Evolutionary conservation across 768 basidiomycete genomes (phyloP).

Genomic region (Chiua virens): DNA sequence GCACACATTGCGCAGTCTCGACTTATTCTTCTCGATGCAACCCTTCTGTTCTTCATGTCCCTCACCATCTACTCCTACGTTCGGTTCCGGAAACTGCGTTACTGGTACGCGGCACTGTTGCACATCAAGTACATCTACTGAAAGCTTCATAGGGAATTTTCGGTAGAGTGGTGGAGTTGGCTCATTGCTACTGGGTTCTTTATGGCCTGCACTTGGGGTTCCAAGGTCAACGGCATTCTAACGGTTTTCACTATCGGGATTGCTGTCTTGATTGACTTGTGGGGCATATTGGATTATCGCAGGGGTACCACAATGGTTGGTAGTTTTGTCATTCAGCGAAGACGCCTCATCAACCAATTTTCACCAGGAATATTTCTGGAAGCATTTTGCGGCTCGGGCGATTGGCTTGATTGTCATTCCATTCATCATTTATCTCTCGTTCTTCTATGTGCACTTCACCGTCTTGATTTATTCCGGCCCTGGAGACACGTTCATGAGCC

Average conservation of each 20-base stretch:
- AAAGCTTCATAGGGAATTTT: conserved; percentile 66
- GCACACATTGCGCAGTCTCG: conserved; percentile 96
- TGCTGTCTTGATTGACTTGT: conserved; percentile 91
- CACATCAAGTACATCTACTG: background rate
- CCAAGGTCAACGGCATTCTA: conserved; percentile 96
- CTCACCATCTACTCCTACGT: conserved; percentile 92
- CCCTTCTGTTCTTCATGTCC: conserved; percentile 93
- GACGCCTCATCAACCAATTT: background rate
- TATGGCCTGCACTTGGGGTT: conserved; percentile 95
- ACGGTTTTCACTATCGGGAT: conserved; percentile 87
- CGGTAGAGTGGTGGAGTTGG: conserved; percentile 94
- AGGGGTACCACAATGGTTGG: conserved; percentile 78
- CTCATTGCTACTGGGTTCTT: conserved; percentile 84
- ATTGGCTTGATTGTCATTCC: conserved; percentile 87
- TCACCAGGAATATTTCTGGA: conserved; percentile 79
- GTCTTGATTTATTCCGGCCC: conserved; percentile 86
- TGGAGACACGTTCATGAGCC: conserved; percentile 97
- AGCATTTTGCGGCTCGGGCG: conserved; percentile 85
- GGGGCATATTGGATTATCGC: conserved; percentile 87
- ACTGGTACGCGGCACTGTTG: conserved; percentile 52
- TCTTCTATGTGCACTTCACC: conserved; percentile 95
- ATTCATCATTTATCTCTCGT: conserved; percentile 84
- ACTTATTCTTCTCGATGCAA: conserved; percentile 92
- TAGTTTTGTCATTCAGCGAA: background rate
- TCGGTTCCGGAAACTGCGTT: conserved; percentile 92